Conservation (phyloP, 1,284 basidiomycete species). For the Binderoboletus segoi region DNA sequence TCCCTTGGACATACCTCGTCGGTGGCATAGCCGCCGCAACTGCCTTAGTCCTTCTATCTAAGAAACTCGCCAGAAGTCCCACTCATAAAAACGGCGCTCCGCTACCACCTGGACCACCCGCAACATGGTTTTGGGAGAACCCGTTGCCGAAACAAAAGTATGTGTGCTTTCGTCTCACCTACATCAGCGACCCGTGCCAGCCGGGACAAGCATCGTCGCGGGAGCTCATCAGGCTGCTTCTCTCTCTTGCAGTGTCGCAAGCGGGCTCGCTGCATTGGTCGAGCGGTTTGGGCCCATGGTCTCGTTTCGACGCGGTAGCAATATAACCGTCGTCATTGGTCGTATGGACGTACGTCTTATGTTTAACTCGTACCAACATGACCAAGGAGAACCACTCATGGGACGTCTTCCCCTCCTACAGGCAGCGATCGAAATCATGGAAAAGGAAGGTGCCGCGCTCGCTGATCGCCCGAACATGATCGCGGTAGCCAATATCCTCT, state of each 20-base stretch:
- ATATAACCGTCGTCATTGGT: conserved; percentile 32
- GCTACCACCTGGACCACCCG: conserved; percentile 10
- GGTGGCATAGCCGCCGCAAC: not conserved
- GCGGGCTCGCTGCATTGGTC: conserved; percentile 21
- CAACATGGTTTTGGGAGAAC: conserved; percentile 15
- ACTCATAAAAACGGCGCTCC: conserved; percentile 2
- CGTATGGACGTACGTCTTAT: conserved; percentile 30
- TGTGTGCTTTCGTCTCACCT: not conserved
- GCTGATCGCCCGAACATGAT: conserved; percentile 34
- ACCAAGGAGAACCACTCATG: too few relatives aligned
- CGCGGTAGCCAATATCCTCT: conserved; percentile 30
- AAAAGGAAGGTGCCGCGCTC: conserved; percentile 33
- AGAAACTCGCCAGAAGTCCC: not conserved
- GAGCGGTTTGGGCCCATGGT: conserved; percentile 36
- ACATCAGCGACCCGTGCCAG: too few relatives aligned
- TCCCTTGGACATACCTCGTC: conserved; percentile 1
- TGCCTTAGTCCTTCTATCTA: conserved; percentile 1
- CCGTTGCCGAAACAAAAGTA: conserved; percentile 10
- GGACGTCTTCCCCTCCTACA: not conserved
- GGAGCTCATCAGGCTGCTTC: too few relatives aligned
- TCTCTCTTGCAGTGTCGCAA: not conserved
- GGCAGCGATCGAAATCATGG: conserved; percentile 34
- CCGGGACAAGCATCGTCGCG: too few relatives aligned
- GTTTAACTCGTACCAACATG: not conserved
- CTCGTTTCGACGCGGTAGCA: conserved; percentile 27